Evolutionary conservation across 1,139 yeast genomes (phyloP).

Genomic region (Protomyces pachydermus): DNA sequence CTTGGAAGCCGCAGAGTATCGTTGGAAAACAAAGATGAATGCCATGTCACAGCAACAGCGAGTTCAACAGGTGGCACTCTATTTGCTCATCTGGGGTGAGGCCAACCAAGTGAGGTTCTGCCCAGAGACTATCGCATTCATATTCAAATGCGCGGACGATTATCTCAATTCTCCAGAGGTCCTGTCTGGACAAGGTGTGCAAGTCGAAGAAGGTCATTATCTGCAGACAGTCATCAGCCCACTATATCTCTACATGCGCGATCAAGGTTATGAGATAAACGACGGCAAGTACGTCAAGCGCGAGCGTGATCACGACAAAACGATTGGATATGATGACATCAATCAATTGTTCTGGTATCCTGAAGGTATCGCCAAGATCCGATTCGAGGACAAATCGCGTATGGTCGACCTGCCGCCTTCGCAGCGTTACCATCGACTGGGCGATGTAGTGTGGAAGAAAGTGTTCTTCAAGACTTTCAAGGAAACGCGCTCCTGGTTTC

Average conservation of each 20-base stretch:
- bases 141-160: conserved; percentile 89
- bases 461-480: conserved; percentile 95
- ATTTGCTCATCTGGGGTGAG: conserved; percentile 95
- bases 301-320: conserved; percentile 89
- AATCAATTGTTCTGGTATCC: conserved; percentile 99
- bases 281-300: conserved; percentile 96
- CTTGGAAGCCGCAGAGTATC: conserved; percentile 71
- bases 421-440: conserved; percentile 82
- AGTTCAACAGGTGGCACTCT: conserved; percentile 83
- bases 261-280: conserved; percentile 89
- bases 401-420: conserved; percentile 83
- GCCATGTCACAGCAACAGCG: conserved; percentile 66
- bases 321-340: conserved; percentile 96
- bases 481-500: conserved; percentile 98
- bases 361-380: conserved; percentile 91
- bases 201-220: conserved; percentile 72
- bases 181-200: conserved; percentile 64
- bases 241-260: conserved; percentile 78
- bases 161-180: conserved; percentile 83
- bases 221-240: conserved; percentile 91
- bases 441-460: conserved; percentile 87
- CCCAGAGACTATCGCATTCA: conserved; percentile 87
- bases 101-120: conserved; percentile 95
- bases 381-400: conserved; percentile 84
- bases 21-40: conserved; percentile 80